phyloP scores from a whole-genome alignment of 2,329 filamentous ascomycete species.

The Aureobasidium musti region DNA sequence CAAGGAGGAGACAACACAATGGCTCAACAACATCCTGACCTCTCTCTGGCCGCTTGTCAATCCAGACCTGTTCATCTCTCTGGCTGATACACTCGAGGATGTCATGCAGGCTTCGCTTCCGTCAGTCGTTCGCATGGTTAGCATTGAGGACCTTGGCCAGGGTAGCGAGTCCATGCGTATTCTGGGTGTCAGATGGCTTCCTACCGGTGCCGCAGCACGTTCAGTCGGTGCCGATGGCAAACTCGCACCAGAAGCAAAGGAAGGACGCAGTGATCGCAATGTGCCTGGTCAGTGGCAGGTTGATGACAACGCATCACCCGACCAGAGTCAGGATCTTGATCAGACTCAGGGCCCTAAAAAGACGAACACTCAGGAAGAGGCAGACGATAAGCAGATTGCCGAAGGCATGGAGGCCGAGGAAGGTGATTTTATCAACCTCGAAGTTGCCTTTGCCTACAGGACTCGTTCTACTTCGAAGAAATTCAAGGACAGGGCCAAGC shows the following conservation, averaged over 20 bases:
- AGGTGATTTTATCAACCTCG: slow-evolving; percentile 75
- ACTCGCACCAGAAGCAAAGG: slow-evolving; percentile 49
- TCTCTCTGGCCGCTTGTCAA: slow-evolving; percentile 75
- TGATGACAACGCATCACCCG: slow-evolving; percentile 41
- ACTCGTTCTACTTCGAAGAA: slow-evolving; percentile 62
- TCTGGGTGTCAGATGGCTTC: slow-evolving; percentile 70
- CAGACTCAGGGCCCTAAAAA: slow-evolving; percentile 36
- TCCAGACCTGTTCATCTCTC: slow-evolving; percentile 68
- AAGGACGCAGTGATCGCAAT: slow-evolving; percentile 53
- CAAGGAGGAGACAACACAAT: slow-evolving; percentile 65
- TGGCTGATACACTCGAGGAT: slow-evolving; percentile 72
- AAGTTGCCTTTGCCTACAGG: slow-evolving; percentile 72
- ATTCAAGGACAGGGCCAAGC: slow-evolving; percentile 65
- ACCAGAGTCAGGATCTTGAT: slow-evolving; percentile 44
- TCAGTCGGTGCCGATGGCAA: slow-evolving; percentile 62
- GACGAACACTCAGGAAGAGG: slow-evolving; percentile 36
- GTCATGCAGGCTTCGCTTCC: slow-evolving; percentile 78
- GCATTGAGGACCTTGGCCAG: slow-evolving; percentile 73
- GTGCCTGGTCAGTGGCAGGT: slow-evolving; percentile 50
- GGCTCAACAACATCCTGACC: slow-evolving; percentile 69
- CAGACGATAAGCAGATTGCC: slow-evolving; percentile 43
- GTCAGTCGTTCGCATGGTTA: slow-evolving; percentile 57
- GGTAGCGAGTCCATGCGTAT: slow-evolving; percentile 71
- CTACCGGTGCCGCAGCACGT: slow-evolving; percentile 66
- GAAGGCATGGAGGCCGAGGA: slow-evolving; percentile 74